Conservation (phyloP, 176 grass and related monocot species). For the Rhipidocladum racemiflorum region DNA sequence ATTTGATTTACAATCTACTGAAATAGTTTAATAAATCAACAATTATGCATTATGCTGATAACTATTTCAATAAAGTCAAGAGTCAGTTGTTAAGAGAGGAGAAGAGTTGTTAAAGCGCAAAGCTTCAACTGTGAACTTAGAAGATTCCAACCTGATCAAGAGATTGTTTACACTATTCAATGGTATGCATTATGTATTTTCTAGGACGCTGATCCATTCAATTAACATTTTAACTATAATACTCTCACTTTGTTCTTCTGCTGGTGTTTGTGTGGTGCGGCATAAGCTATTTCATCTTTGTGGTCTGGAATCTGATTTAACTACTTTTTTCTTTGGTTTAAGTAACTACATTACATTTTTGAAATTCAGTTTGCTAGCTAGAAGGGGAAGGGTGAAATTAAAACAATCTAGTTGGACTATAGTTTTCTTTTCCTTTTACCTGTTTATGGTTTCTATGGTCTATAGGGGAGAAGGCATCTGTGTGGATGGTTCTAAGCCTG, state of each 20-base stretch:
- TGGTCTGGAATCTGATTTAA: background rate
- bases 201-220: background rate
- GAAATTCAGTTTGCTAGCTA: conserved; percentile 13
- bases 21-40: conserved; percentile 20
- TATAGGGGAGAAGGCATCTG: background rate
- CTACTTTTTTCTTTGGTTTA: background rate
- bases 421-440: background rate
- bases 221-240: conserved; percentile 15
- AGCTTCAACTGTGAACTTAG: conserved; percentile 72
- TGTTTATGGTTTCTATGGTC: background rate
- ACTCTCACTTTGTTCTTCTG: background rate
- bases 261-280: background rate
- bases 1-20: conserved; percentile 1
- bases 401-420: conserved; percentile 8
- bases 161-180: conserved; percentile 76
- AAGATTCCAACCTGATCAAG: conserved; percentile 71
- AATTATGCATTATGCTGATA: conserved; percentile 35
- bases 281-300: background rate
- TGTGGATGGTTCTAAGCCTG: background rate
- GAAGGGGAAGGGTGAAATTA: conserved; percentile 1
- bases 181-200: conserved; percentile 50
- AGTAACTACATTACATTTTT: background rate
- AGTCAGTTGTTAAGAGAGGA: conserved; percentile 85
- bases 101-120: conserved; percentile 74
- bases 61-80: conserved; percentile 63